These are phyloP conservation scores for Spinacia oleracea DNA, from an alignment of 179 eudicot genomes.

Conservation along the genomic window DNA sequence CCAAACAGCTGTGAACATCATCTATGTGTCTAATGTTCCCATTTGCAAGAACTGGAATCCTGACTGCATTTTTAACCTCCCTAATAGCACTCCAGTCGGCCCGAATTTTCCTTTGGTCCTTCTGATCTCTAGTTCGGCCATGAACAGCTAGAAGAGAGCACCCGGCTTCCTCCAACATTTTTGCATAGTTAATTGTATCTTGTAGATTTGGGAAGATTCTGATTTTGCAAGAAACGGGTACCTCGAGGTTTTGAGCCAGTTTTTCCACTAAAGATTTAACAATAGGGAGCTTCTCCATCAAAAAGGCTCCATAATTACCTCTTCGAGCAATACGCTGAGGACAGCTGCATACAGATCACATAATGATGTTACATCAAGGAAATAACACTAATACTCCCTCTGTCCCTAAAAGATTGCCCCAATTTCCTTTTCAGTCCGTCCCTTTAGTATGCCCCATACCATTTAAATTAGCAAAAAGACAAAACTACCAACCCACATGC, in stretches of 20 bases:
- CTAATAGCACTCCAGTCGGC: slow-evolving; percentile 81
- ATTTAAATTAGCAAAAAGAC: too few species aligned
- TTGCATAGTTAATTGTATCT: slow-evolving; percentile 82
- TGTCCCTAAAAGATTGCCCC: too few species aligned
- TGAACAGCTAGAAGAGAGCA: slow-evolving; percentile 95
- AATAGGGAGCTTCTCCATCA: slow-evolving; percentile 94
- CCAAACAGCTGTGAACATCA: slow-evolving; percentile 69
- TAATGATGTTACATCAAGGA: neutral
- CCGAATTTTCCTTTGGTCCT: slow-evolving; percentile 80
- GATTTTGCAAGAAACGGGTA: slow-evolving; percentile 97
- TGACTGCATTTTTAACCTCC: slow-evolving; percentile 66
- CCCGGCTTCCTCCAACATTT: slow-evolving; percentile 96
- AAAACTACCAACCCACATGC: too few species aligned
- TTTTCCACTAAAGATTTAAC: slow-evolving; percentile 84
- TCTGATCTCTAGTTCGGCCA: slow-evolving; percentile 96
- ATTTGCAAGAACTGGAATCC: slow-evolving; percentile 90
- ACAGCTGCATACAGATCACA: slow-evolving; percentile 53
- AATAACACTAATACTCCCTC: too few species aligned
- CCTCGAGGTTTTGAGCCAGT: slow-evolving; percentile 65
- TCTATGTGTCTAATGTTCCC: slow-evolving; percentile 91
- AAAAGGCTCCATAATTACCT: slow-evolving; percentile 93
- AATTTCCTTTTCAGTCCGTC: too few species aligned
- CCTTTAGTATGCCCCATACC: too few species aligned
- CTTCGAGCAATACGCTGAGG: slow-evolving; percentile 94
- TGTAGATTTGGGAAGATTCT: slow-evolving; percentile 77